These are phyloP conservation scores for Ustilago loliicola DNA, from an alignment of 1,284 basidiomycete species.

Conservation along the genomic window DNA sequence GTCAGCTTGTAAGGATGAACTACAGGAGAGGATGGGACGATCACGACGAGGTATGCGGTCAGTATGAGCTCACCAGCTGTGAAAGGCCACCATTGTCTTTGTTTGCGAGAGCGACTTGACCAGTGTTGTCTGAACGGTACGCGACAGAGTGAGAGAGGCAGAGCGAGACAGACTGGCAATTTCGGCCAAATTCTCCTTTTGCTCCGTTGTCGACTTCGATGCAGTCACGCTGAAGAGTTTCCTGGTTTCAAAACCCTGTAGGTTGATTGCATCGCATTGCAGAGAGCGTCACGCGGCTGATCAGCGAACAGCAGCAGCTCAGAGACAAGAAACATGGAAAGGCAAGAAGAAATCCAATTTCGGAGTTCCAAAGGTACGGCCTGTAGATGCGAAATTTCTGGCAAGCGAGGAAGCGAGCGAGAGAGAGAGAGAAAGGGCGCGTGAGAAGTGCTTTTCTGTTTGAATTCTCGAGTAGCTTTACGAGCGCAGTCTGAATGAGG, in stretches of 20 bases:
- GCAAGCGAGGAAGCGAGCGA: not conserved
- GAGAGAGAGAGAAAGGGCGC: not conserved
- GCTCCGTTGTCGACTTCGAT: not conserved
- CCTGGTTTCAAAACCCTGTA: constrained; percentile 1
- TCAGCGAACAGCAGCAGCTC: not conserved
- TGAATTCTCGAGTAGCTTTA: not conserved
- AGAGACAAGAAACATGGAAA: not conserved
- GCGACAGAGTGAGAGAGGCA: not conserved
- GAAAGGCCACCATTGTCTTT: not conserved
- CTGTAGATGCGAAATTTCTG: not conserved
- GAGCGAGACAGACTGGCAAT: not conserved
- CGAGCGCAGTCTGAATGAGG: not conserved
- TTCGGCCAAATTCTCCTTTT: constrained; percentile 5
- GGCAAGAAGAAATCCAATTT: constrained; percentile 2
- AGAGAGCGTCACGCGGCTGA: not conserved
- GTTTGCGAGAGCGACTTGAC: not conserved
- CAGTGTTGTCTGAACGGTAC: constrained; percentile 4
- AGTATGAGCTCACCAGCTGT: constrained; percentile 1
- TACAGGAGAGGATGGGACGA: not conserved
- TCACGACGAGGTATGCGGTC: not conserved
- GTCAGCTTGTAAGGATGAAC: not conserved
- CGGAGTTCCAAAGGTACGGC: not conserved
- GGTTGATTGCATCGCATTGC: constrained; percentile 5
- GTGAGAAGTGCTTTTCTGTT: not conserved
- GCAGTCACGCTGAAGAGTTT: not conserved